These are phyloP conservation scores for Cladophialophora psammophila DNA, from an alignment of 2,329 filamentous ascomycete genomes.

Conservation along the genomic window DNA sequence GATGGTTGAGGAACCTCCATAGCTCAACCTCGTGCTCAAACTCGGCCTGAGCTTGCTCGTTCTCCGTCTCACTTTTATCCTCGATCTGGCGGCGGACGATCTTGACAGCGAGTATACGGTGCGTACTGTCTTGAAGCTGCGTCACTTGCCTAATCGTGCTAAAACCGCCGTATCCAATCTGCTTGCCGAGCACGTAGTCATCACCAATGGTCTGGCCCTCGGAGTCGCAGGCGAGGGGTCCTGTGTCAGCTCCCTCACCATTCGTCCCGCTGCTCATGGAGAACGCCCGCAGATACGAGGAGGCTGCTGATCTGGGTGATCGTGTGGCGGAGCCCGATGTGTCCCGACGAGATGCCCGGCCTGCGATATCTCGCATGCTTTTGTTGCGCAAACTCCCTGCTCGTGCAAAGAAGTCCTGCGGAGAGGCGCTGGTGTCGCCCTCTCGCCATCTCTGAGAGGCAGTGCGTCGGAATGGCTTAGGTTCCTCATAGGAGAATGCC, in stretches of 20 bases:
- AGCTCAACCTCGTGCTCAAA: constrained; percentile 74
- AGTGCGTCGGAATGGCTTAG: constrained; percentile 35
- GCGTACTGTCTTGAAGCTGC: constrained; percentile 63
- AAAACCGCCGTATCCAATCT: constrained; percentile 71
- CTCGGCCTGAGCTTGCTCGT: constrained; percentile 70
- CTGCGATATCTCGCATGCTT: constrained; percentile 31
- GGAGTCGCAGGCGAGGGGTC: constrained; percentile 64
- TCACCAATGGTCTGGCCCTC: constrained; percentile 72
- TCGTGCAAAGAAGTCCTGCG: constrained; percentile 43
- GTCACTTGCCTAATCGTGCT: constrained; percentile 72
- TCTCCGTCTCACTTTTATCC: constrained; percentile 65
- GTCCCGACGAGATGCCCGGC: constrained; percentile 36
- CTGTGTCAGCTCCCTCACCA: constrained; percentile 39
- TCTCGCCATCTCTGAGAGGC: constrained; percentile 41
- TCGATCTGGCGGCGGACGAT: constrained; percentile 68
- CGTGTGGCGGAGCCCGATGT: constrained; percentile 49
- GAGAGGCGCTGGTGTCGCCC: constrained; percentile 47
- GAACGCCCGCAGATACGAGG: constrained; percentile 57
- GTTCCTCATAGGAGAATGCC: constrained; percentile 39
- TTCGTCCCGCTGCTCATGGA: constrained; percentile 58
- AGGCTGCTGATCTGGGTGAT: constrained; percentile 65
- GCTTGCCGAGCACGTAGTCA: constrained; percentile 72
- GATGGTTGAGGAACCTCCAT: constrained; percentile 70
- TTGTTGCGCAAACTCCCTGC: constrained; percentile 39
- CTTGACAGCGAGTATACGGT: constrained; percentile 67